Percentiles rank a stretch among this genome's conserved stretches.
Evolutionary conservation across 1,284 basidiomycete genomes (phyloP).

Genomic region (Pterulicium gracile): DNA sequence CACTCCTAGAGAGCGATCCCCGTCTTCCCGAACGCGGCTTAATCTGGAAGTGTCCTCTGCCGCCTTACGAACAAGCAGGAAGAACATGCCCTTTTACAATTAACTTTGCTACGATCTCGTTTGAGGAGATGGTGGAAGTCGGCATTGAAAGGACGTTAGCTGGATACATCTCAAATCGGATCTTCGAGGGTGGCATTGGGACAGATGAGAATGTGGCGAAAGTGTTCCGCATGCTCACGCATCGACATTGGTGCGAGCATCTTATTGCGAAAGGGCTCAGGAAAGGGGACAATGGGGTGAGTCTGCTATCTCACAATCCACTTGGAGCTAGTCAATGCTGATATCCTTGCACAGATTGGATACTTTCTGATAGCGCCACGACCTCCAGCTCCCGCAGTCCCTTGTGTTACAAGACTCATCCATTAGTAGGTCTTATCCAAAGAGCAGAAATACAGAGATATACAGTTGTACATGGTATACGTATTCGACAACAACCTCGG

Average conservation of each 20-base stretch:
- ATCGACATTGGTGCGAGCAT: not conserved
- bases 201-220: not conserved
- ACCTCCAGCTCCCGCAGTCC: no score
- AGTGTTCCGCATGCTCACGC: not conserved
- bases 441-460: no score
- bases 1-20: not conserved
- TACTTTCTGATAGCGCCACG: no score
- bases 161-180: not conserved
- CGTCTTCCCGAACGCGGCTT: not conserved
- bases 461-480: no score
- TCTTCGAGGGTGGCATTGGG: not conserved
- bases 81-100: not conserved
- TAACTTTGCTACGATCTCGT: not conserved
- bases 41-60: not conserved
- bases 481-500: no score
- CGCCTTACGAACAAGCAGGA: no score
- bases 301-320: no score
- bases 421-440: no score
- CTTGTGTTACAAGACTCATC: no score
- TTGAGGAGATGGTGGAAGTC: not conserved
- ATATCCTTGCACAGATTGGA: no score
- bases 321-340: no score
- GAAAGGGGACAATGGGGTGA: constrained; percentile 8
- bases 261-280: not conserved
- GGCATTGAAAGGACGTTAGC: not conserved